Conservation (phyloP, 306 rosid genomes). For the Prunus davidiana region DNA sequence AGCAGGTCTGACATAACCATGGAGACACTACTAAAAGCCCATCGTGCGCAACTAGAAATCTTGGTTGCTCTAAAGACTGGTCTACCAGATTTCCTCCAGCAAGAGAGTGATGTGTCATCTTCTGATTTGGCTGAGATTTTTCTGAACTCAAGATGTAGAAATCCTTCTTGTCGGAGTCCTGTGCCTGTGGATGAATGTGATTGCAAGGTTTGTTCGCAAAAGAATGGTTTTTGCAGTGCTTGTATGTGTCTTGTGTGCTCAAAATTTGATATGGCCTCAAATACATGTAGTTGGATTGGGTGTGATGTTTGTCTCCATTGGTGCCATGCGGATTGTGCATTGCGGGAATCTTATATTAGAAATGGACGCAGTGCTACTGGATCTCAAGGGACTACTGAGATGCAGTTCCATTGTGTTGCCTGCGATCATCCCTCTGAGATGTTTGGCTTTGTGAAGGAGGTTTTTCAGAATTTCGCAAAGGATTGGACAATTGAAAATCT, state of each 20-base stretch:
- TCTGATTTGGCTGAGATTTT: constrained; percentile 82
- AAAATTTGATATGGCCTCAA: constrained; percentile 88
- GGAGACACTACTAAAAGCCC: constrained; percentile 69
- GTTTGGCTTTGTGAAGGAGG: constrained; percentile 99
- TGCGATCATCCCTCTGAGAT: constrained; percentile 98
- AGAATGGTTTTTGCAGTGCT: constrained; percentile 89
- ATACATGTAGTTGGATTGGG: constrained; percentile 96
- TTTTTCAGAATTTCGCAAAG: constrained; percentile 80
- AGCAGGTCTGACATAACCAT: constrained; percentile 68
- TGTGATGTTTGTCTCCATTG: constrained; percentile 98
- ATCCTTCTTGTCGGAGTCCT: constrained; percentile 60
- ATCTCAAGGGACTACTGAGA: constrained; percentile 68
- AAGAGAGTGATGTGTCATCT: constrained; percentile 44
- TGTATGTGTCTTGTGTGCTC: constrained; percentile 97
- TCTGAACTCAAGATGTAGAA: constrained; percentile 71
- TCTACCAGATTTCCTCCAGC: constrained; percentile 56
- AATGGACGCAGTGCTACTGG: constrained; percentile 74
- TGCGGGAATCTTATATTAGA: constrained; percentile 82
- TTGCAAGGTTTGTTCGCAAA: constrained; percentile 84
- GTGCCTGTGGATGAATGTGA: constrained; percentile 98
- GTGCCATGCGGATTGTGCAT: constrained; percentile 93
- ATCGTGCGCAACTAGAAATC: constrained; percentile 74
- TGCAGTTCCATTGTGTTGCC: constrained; percentile 98
- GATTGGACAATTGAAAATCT: constrained; percentile 82
- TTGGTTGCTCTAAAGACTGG: constrained; percentile 86